A percentile compares a stretch with the other conserved stretches of the same genome.
phyloP scores from a whole-genome alignment of 1,284 basidiomycete species.

The Melanopsichium pennsylvanicum region DNA sequence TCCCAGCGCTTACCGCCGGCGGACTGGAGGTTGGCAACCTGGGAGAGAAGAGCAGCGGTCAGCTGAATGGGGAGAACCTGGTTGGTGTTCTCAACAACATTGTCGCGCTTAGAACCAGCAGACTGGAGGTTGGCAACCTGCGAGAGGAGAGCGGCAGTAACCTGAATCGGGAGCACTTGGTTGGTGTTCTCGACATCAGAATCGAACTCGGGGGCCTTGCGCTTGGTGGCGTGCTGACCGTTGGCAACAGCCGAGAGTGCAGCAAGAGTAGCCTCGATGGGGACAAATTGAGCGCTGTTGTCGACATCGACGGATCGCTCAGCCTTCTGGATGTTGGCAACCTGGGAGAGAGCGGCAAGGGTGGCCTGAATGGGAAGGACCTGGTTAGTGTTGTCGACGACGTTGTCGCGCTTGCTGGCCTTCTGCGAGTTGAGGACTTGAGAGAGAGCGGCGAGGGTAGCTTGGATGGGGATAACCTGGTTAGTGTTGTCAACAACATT shows the following conservation, averaged over 20 bases:
- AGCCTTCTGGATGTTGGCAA: slow-evolving; percentile 22
- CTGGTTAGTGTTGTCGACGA: slow-evolving; percentile 29
- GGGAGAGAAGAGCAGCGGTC: slow-evolving; percentile 14
- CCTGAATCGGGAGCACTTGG: slow-evolving; percentile 30
- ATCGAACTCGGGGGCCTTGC: slow-evolving; percentile 10
- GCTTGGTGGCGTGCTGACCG: slow-evolving; percentile 8
- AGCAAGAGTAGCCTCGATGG: slow-evolving; percentile 23
- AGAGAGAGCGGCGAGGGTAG: slow-evolving; percentile 26
- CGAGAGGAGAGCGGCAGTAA: slow-evolving; percentile 15
- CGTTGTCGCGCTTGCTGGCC: slow-evolving; percentile 4
- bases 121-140: slow-evolving; percentile 29
- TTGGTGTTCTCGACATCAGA: slow-evolving; percentile 15
- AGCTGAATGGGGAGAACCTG: slow-evolving; percentile 21
- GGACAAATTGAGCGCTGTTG: slow-evolving; percentile 7
- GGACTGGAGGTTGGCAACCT: slow-evolving; percentile 12
- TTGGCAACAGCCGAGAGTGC: slow-evolving; percentile 12
- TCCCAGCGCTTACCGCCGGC: slow-evolving; percentile 9
- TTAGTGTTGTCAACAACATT: slow-evolving; percentile 17
- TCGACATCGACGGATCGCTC: slow-evolving; percentile 5
- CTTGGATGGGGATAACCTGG: slow-evolving; percentile 29
- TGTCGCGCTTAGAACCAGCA: slow-evolving; percentile 4
- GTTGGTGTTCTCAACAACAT: slow-evolving; percentile 20
- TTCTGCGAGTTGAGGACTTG: slow-evolving; percentile 21
- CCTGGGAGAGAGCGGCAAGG: slow-evolving; percentile 22
- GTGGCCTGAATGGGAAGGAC: slow-evolving; percentile 38